Evolutionary conservation across 192 early-diverging fungal species (phyloP).

Genomic region (Coemansia umbellata): DNA sequence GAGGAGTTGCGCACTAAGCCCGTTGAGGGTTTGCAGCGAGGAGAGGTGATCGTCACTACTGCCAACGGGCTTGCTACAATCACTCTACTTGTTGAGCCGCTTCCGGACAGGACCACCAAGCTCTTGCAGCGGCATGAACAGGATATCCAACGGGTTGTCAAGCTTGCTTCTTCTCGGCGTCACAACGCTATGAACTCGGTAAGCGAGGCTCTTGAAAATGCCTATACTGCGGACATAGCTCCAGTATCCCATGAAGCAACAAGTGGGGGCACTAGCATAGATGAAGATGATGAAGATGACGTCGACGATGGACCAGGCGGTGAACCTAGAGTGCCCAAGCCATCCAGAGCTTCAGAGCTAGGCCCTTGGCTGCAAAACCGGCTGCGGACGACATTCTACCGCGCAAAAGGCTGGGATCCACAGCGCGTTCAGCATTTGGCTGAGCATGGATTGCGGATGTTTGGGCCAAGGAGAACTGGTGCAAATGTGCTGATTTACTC

Average conservation of each 20-base stretch:
- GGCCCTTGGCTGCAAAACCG: slow-evolving; percentile 40
- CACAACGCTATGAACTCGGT: slow-evolving; percentile 22
- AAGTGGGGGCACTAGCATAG: not conserved
- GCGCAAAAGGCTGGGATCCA: slow-evolving; percentile 48
- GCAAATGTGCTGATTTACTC: slow-evolving; percentile 48
- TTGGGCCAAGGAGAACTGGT: slow-evolving; percentile 35
- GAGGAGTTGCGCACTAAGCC: slow-evolving; percentile 11
- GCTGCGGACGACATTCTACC: slow-evolving; percentile 27
- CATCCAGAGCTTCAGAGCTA: slow-evolving; percentile 39
- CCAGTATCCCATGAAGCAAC: slow-evolving; percentile 4
- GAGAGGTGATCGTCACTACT: slow-evolving; percentile 42
- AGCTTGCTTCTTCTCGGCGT: slow-evolving; percentile 27
- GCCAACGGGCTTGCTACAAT: slow-evolving; percentile 41
- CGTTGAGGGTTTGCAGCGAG: slow-evolving; percentile 24
- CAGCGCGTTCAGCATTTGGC: slow-evolving; percentile 34
- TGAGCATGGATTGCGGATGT: slow-evolving; percentile 19
- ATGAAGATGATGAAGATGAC: slow-evolving; percentile 4
- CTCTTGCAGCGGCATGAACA: slow-evolving; percentile 39
- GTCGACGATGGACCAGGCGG: slow-evolving; percentile 5
- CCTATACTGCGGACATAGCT: not conserved
- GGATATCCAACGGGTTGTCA: slow-evolving; percentile 37
- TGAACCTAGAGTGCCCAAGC: slow-evolving; percentile 8
- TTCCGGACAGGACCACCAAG: slow-evolving; percentile 33
- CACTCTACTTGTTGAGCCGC: slow-evolving; percentile 38
- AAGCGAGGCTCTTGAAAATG: slow-evolving; percentile 22